These are phyloP conservation scores for Lachancea quebecensis DNA, from an alignment of 805 yeast species.

Conservation along the genomic window DNA sequence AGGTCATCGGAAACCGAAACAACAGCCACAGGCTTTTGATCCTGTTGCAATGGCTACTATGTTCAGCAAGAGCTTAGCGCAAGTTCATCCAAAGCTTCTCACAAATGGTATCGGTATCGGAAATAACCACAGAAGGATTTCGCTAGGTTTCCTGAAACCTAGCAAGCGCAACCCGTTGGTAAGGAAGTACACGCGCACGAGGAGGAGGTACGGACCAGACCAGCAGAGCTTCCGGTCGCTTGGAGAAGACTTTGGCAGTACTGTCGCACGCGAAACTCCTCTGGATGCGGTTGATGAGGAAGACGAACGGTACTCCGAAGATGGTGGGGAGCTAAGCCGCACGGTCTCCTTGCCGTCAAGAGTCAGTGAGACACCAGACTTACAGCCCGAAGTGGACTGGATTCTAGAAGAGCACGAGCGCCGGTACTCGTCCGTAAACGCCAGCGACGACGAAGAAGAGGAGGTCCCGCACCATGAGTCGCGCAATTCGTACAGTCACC, in stretches of 20 bases:
- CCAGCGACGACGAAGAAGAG: constrained; percentile 21
- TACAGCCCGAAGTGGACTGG: constrained; percentile 35
- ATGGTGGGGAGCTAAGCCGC: constrained; percentile 34
- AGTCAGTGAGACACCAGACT: constrained; percentile 29
- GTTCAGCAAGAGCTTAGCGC: constrained; percentile 28
- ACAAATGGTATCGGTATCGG: constrained; percentile 39
- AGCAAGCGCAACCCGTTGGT: constrained; percentile 38
- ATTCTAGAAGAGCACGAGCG: constrained; percentile 36
- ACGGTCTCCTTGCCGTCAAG: constrained; percentile 38
- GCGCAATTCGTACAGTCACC: too few relatives aligned
- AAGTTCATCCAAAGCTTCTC: constrained; percentile 34
- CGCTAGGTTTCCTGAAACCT: constrained; percentile 35
- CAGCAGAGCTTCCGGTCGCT: constrained; percentile 37
- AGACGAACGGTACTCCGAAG: constrained; percentile 19
- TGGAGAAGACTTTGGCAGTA: constrained; percentile 33
- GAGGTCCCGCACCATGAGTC: constrained; percentile 3
- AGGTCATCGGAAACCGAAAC: too few relatives aligned
- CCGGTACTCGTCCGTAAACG: constrained; percentile 30
- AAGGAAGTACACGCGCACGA: constrained; percentile 20
- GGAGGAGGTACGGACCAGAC: constrained; percentile 26
- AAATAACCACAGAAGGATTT: constrained; percentile 35
- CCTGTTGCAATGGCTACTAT: constrained; percentile 19
- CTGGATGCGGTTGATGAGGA: constrained; percentile 22
- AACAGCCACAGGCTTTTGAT: background rate
- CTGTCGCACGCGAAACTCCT: constrained; percentile 18